Evolutionary conservation across 129 eudicot species (phyloP).

Genomic region (Solidago caesia): DNA sequence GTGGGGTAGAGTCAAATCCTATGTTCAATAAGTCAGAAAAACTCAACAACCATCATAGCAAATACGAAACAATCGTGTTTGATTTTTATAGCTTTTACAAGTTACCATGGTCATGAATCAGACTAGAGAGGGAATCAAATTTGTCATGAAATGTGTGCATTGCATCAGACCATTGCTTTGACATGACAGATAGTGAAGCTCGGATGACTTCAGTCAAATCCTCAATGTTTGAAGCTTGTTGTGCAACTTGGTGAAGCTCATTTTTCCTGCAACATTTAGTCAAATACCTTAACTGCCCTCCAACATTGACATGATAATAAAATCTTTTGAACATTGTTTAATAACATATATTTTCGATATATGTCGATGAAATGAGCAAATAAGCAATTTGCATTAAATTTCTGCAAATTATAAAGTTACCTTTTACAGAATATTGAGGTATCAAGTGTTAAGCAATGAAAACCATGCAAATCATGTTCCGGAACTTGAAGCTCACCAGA

Average conservation of each 20-base stretch:
- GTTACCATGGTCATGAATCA: conserved; percentile 83
- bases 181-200: conserved; percentile 77
- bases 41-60: conserved; percentile 22
- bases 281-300: conserved; percentile 5
- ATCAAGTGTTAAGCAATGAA: conserved; percentile 71
- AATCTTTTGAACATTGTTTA: neutral
- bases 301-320: conserved; percentile 2
- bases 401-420: conserved; percentile 32
- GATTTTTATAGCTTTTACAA: conserved; percentile 17
- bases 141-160: conserved; percentile 82
- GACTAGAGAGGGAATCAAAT: conserved; percentile 63
- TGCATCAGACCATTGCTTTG: conserved; percentile 94
- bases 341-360: neutral
- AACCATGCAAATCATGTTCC: conserved; percentile 46
- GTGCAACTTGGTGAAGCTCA: conserved; percentile 99
- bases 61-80: neutral
- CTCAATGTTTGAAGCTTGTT: conserved; percentile 88
- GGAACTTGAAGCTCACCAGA: conserved; percentile 54
- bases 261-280: conserved; percentile 47
- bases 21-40: conserved; percentile 20
- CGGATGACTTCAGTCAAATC: conserved; percentile 85
- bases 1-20: conserved; percentile 93
- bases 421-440: conserved; percentile 78
- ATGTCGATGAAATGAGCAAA: conserved; percentile 9
- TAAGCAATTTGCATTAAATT: neutral